Evolutionary conservation across 1,284 basidiomycete species (phyloP), one percentile per base, ranked within the genome.

Genomic region (Heterobasidion occidentale): DNA sequence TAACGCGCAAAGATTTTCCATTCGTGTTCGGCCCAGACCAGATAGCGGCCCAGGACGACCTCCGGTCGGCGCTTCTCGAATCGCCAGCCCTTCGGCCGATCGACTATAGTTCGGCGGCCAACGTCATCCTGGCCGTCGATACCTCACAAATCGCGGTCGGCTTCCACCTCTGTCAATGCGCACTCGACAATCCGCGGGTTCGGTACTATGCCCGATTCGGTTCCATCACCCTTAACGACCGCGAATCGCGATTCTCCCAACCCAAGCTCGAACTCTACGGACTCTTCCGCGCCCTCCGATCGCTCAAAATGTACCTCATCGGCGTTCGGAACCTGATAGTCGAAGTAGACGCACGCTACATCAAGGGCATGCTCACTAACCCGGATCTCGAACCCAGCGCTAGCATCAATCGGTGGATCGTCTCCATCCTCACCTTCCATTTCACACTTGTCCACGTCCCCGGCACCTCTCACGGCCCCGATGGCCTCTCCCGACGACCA

Each of bases 181-280:
- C 70, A 0, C 11, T 17, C 8, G 45, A 63, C 36, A 27, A 58
- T 14, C 34, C 35, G 9, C 36, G 46, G 42, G 33, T 20, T 6
- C 51, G 54, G 3, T 38, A 51, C 6, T 55, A 50, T 34, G 3
- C 42, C 36, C 19, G 53, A 46, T 68, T 64, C 48, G 61, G 66
- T 7, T 77, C 70, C 0, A 71, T 78, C 9, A 65, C 68, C 0
- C 66, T 70, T 51, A 74, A 71, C 47, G 66, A 74, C 0, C 36
- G 63, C 0, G 72, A 79, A 59, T 48, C 63, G 0, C 47, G 61
- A 0, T 77, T 74, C 53, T 75, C 69, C 0, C 75, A 77, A 51
- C 63, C 72, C 0, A 77, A 77, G 52, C 55, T 74, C 1, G 68
- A 78, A 52, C 53, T 78, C 0, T 77, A 71, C 57, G 71, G 74